Conservation (phyloP, 352 stramenopile genomes). For the Chrysophaeum taylorii region DNA sequence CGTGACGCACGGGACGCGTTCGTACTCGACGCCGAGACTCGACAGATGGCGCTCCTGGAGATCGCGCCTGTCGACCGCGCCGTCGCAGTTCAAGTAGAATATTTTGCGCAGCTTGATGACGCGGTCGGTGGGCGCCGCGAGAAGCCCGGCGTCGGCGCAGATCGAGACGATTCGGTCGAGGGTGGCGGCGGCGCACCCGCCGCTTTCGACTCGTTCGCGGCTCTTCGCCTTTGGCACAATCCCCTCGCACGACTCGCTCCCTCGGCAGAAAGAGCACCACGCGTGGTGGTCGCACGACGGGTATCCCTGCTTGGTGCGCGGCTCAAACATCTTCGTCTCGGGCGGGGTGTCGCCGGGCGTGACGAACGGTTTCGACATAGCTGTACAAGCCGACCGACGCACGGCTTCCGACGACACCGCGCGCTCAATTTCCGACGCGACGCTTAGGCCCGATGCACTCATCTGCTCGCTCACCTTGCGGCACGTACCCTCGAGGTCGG, state of each 20-base stretch:
- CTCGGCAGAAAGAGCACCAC: background rate
- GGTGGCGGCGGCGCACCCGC: background rate
- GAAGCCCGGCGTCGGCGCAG: background rate
- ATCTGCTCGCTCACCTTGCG: background rate
- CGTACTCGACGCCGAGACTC: background rate
- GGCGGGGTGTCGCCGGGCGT: no score
- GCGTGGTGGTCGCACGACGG: background rate
- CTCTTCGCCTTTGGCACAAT: background rate
- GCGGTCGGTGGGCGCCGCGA: no score
- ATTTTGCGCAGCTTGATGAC: constrained; percentile 5
- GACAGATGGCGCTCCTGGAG: background rate
- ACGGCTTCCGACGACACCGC: background rate
- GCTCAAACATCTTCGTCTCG: background rate
- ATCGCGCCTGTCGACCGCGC: background rate
- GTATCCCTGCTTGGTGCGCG: background rate
- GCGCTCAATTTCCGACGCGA: background rate
- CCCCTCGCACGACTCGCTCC: background rate
- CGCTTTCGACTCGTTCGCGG: background rate
- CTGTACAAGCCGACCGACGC: background rate
- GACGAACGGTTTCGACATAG: background rate
- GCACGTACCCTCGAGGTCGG: background rate
- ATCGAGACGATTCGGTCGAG: background rate
- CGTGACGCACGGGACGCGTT: background rate
- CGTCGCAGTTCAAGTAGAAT: constrained; percentile 1
- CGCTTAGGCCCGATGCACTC: background rate